Evolutionary conservation across 1,284 basidiomycete genomes (phyloP), one percentile per base, ranked within the genome.

Genomic region (Cerrena zonata): DNA sequence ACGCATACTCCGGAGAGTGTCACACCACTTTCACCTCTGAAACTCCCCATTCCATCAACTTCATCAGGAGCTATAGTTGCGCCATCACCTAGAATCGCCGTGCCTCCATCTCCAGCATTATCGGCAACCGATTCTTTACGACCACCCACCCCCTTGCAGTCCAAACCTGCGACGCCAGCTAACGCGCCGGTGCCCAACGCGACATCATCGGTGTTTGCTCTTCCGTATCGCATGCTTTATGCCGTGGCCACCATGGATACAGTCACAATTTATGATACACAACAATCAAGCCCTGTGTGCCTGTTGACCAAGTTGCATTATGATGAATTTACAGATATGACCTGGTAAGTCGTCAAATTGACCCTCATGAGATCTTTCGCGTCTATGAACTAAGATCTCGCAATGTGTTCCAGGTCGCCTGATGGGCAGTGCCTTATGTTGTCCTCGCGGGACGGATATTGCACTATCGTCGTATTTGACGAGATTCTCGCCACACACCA

Each of bases 161-260:
- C 76, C 2, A 78, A 78, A 0, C 79, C 79, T 1, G 69, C 68
- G 3, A 54, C 56, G 36, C 57, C 56, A 24, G 46, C 67, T 23
- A 62, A 58, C 10, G 53, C 65, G 21, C 25, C 42, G 22, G 22
- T 22, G 21, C 41, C 41, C 15, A 7, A 10, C 24, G 41, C 22
- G 18, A 42, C 41, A 4, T 19, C 41, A 13, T 84, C 86, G 23
- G 75, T 96, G 5, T 96, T 99, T 65, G 84, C 89, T 11, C 69
- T 98, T 47, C 91, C 94, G 1, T 97, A 98, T 66, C 79, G 95
- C 43, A 91, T 98, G 86, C 70, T 98, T 39, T 99, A 91, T 64
- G 94, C 96, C 0, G 91, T 99, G 7, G 91, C 94, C 40, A 98
- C 95, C 22, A 96, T 94, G 81, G 95, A 99, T 66, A 89, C 91